Evolutionary conservation across 2,329 filamentous ascomycete genomes (phyloP).

Genomic region (Canariomyces notabilis): DNA sequence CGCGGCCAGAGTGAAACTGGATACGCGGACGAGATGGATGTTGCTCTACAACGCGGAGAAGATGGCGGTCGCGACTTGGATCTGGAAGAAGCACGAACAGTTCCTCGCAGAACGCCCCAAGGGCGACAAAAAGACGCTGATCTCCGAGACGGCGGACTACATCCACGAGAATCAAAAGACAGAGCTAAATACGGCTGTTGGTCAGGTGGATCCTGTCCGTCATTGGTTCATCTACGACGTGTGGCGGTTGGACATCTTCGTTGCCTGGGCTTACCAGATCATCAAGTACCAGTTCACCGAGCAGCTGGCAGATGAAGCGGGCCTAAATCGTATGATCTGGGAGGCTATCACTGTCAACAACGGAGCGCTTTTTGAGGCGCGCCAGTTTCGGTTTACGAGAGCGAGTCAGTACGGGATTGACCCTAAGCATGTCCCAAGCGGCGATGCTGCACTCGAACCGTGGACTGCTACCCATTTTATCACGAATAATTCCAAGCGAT

Average conservation of each 20-base stretch:
- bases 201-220: slow-evolving; percentile 75
- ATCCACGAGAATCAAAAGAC: slow-evolving; percentile 74
- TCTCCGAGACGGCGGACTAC: slow-evolving; percentile 68
- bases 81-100: slow-evolving; percentile 78
- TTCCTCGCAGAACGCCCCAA: slow-evolving; percentile 56
- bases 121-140: slow-evolving; percentile 61
- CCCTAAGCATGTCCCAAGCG: slow-evolving; percentile 56
- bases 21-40: slow-evolving; percentile 67
- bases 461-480: slow-evolving; percentile 74
- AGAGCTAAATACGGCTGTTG: slow-evolving; percentile 55
- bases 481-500: slow-evolving; percentile 56
- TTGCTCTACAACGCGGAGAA: slow-evolving; percentile 89
- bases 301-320: slow-evolving; percentile 49
- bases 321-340: slow-evolving; percentile 51
- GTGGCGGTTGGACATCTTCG: slow-evolving; percentile 64
- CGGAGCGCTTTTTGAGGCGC: slow-evolving; percentile 62
- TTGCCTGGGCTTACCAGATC: slow-evolving; percentile 73
- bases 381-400: slow-evolving; percentile 69
- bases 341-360: slow-evolving; percentile 65
- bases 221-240: slow-evolving; percentile 81
- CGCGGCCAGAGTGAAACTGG: slow-evolving; percentile 59
- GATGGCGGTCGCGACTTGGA: slow-evolving; percentile 68
- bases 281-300: slow-evolving; percentile 68
- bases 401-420: slow-evolving; percentile 67
- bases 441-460: slow-evolving; percentile 67